Base-by-base conservation (phyloP, 1,139 yeast genomes). In the Sugiyamaella castrensis region DNA sequence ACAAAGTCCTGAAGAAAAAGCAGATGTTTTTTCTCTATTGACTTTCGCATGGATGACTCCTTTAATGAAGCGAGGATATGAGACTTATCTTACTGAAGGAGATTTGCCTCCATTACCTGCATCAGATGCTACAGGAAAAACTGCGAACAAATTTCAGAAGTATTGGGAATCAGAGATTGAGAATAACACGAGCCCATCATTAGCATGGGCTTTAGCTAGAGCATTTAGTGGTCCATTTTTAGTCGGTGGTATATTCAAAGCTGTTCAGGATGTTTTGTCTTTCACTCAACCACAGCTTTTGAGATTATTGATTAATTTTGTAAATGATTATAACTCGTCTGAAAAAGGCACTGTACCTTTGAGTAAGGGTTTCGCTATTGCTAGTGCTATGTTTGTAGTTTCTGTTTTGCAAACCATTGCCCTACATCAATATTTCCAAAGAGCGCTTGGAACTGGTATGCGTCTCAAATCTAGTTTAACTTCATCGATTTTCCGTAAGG, bases 41-140 rank as follows among this genome's bases (percentile, higher is more conserved):
- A 82, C 95, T 0, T 92, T 92, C 66, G 73, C 81, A 37, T 92
- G 99, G 99, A 86, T 92, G 95, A 80, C 91, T 2, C 87, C 84
- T 4, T 73, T 92, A 63, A 91, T 92, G 96, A 82, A 76, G 63
- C 78, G 77, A 51, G 99, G 99, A 24, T 87, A 86, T 63, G 68
- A 74, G 28, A 82, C 84, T 50, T 92, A 70, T 64, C 74, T 92
- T 57, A 77, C 83, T 9, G 92, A 86, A 61, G 71, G 73, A 1
- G 98, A 92, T 67, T 75, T 92, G 57, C 97, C 97, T 12, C 77
- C 80, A 15, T 74, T 92, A 52, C 97, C 98, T 12, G 63, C 70
- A 10, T 80, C 76, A 46, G 81, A 86, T 60, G 77, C 74, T 54
- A 73, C 94, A 13, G 68, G 71, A 9, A 68, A 67, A 41, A 61